Evolutionary conservation across 2,329 filamentous ascomycete genomes (phyloP), one percentile per base, ranked within the genome.

Genomic region (Penicillium crustosum): DNA sequence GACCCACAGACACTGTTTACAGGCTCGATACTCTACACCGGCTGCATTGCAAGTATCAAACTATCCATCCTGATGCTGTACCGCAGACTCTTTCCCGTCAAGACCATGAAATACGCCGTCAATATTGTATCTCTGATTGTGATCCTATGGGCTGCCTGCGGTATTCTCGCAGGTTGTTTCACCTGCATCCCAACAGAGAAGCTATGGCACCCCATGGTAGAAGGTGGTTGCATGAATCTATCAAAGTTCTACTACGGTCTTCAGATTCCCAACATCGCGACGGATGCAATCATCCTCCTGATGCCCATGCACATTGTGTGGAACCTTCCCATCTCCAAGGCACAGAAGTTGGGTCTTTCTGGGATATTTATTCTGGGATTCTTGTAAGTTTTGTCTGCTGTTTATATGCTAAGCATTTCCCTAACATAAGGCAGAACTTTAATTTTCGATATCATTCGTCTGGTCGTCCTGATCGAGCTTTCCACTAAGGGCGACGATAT

Each of bases 251-350:
- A 68, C 48, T 68, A 67, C 23, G 68, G 66, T 3, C 60, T 69
- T 8, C 67, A 68, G 41, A 61, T 72, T 12, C 68, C 68, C 2
- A 72, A 72, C 48, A 70, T 72, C 29, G 54, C 64, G 1, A 71
- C 68, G 9, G 69, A 72, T 58, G 65, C 63, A 13, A 58, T 71
- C n/a, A 70, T 72, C 23, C 57, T 70, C 35, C 42, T 61, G 17
- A 62, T 71, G 58, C 69, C 69, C 0, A 64, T 72, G 55, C 61
- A 58, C 21, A 58, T 62, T 8, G 63, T 72, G 12, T 71, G 67
- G 68, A 59, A 59, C 1, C 49, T 71, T 9, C 67, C 66, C 3
- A 63, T 69, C 7, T 64, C 69, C 3, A 58, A 51, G 6, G 42
- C 58, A 1, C 65, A 70, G 38, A 66, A 65, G 51, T 36, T 63